Evolutionary conservation across 208 protist species (phyloP).

Genomic region (Herpetomonas tarakana): DNA sequence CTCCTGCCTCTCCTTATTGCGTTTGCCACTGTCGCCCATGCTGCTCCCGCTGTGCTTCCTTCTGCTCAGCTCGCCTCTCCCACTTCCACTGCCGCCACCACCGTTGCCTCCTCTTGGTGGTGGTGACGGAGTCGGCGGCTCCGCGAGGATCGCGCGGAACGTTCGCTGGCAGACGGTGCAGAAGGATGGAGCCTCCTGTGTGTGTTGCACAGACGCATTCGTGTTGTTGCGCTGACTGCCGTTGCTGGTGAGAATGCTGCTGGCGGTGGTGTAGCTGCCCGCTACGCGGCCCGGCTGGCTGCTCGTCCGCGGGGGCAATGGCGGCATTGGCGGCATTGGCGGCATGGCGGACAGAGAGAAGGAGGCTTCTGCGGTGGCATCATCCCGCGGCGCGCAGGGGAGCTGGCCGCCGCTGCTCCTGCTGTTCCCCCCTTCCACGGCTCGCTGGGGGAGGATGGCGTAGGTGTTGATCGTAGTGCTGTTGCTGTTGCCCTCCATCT

Average conservation of each 20-base stretch:
- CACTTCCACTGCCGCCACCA: too few relatives aligned
- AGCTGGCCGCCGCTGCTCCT: too few relatives aligned
- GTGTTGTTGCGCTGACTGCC: neutral
- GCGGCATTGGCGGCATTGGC: neutral
- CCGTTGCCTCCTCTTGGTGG: too few relatives aligned
- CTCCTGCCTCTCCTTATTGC: too few relatives aligned
- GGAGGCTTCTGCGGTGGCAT: too few relatives aligned
- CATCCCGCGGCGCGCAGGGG: too few relatives aligned
- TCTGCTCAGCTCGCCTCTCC: too few relatives aligned
- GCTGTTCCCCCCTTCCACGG: too few relatives aligned
- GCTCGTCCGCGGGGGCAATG: neutral
- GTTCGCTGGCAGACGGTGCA: neutral
- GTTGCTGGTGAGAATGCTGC: neutral
- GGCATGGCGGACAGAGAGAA: neutral
- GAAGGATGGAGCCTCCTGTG: neutral
- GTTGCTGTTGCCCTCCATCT: neutral
- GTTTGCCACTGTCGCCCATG: too few relatives aligned
- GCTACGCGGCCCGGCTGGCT: neutral
- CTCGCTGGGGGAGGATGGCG: neutral
- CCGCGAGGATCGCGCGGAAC: neutral
- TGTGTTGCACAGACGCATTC: neutral
- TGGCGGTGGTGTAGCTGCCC: neutral
- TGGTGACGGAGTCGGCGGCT: neutral
- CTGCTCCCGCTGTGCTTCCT: neutral
- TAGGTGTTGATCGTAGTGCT: neutral